Conservation (phyloP, 1,284 basidiomycete genomes). For the Stygiomarasmius scandens region DNA sequence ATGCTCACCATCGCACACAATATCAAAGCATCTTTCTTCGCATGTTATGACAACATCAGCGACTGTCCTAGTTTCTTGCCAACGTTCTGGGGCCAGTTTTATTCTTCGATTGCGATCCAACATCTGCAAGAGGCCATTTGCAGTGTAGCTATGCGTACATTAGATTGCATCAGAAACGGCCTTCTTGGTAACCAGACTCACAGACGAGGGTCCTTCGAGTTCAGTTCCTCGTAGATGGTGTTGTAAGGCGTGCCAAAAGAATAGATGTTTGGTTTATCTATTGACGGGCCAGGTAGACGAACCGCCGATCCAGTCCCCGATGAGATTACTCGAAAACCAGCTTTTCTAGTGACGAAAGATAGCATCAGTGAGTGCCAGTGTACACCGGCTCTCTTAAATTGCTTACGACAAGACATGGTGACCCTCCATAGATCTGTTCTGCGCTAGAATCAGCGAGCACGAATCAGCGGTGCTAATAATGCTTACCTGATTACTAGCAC, state of each 20-base stretch:
- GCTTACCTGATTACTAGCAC: slow-evolving; percentile 93
- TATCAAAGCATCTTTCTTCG: slow-evolving; percentile 98
- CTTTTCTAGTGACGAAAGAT: slow-evolving; percentile 59
- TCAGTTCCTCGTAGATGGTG: slow-evolving; percentile 92
- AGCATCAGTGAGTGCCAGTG: slow-evolving; percentile 3
- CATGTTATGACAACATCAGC: slow-evolving; percentile 98
- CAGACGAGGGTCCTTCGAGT: slow-evolving; percentile 83
- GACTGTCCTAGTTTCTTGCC: slow-evolving; percentile 88
- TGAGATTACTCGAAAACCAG: slow-evolving; percentile 90
- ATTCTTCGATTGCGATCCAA: slow-evolving; percentile 93
- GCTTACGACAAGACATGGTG: slow-evolving; percentile 84
- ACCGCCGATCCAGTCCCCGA: slow-evolving; percentile 97
- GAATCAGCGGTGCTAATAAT: background rate
- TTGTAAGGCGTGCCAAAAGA: slow-evolving; percentile 99
- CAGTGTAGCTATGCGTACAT: slow-evolving; percentile 71
- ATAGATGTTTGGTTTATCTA: slow-evolving; percentile 98
- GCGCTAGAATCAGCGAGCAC: slow-evolving; percentile 21
- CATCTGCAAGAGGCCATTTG: slow-evolving; percentile 97
- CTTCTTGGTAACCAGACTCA: slow-evolving; percentile 43
- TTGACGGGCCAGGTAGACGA: slow-evolving; percentile 91
- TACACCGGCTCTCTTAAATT: slow-evolving; percentile 34
- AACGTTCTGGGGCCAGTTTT: slow-evolving; percentile 93
- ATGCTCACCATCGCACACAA: slow-evolving; percentile 91
- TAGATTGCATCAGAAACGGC: slow-evolving; percentile 13
- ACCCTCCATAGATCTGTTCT: slow-evolving; percentile 99